A percentile compares a stretch with the other conserved stretches of the same genome.
These are phyloP conservation scores for Diaporthe nobilis DNA, from an alignment of 2,329 filamentous ascomycete genomes.

Conservation along the genomic window DNA sequence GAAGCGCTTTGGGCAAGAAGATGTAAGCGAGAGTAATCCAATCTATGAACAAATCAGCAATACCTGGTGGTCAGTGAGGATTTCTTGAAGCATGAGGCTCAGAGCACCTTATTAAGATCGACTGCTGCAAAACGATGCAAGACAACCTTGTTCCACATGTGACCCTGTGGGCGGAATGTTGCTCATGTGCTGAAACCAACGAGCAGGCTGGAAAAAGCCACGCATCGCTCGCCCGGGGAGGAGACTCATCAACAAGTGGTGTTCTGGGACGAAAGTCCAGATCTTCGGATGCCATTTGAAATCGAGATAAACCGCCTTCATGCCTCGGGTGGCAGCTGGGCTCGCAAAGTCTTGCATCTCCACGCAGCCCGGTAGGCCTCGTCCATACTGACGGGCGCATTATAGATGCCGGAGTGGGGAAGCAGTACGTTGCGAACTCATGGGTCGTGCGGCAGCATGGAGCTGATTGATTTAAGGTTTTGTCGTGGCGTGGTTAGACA, in stretches of 20 bases:
- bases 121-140: background rate
- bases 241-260: background rate
- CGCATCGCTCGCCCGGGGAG: background rate
- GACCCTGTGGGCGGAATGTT: background rate
- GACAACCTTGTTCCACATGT: background rate
- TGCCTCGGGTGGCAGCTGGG: too few species aligned
- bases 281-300: background rate
- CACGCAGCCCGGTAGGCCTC: background rate
- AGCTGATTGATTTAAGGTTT: background rate
- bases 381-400: background rate
- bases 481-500: constrained; percentile 12
- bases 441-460: constrained; percentile 9
- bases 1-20: background rate
- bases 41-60: background rate
- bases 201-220: background rate
- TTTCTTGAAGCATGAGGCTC: background rate
- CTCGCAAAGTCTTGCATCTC: background rate
- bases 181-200: background rate
- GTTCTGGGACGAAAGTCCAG: background rate
- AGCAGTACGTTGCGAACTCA: constrained; percentile 3
- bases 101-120: background rate
- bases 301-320: background rate
- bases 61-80: background rate
- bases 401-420: background rate
- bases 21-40: background rate